Percentiles rank a stretch among this genome's conserved stretches.
These are phyloP conservation scores for Fusarium robinianum DNA, from an alignment of 2,329 filamentous ascomycete genomes.

Conservation along the genomic window DNA sequence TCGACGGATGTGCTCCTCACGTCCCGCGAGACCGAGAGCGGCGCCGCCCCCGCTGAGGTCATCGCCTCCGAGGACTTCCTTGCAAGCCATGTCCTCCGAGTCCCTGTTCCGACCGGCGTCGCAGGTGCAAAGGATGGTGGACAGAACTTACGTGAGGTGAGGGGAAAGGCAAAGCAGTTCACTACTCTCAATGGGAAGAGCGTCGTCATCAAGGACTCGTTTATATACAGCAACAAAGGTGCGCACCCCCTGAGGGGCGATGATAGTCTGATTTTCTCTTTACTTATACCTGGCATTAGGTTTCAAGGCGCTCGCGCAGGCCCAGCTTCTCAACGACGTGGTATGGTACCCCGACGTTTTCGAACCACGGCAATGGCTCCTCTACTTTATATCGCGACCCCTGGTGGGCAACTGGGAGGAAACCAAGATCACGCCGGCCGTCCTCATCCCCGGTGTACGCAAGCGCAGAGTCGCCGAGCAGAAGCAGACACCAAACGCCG, in stretches of 20 bases:
- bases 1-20: constrained; percentile 90
- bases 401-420: constrained; percentile 84
- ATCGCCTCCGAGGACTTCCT: constrained; percentile 92
- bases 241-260: constrained; percentile 11
- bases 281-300: constrained; percentile 55
- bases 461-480: constrained; percentile 46
- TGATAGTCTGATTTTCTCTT: not conserved
- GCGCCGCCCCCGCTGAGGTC: constrained; percentile 75
- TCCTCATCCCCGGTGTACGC: constrained; percentile 54
- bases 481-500: constrained; percentile 43
- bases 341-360: constrained; percentile 89
- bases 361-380: constrained; percentile 90
- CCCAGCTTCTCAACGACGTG: constrained; percentile 80
- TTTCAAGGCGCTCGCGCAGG: constrained; percentile 89
- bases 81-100: constrained; percentile 91
- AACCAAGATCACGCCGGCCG: constrained; percentile 69
- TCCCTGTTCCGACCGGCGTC: constrained; percentile 61
- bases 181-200: constrained; percentile 90
- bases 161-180: constrained; percentile 93
- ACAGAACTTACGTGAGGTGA: constrained; percentile 77
- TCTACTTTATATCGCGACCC: constrained; percentile 94
- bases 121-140: constrained; percentile 59
- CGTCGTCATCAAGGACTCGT: constrained; percentile 90
- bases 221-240: constrained; percentile 97
- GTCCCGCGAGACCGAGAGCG: constrained; percentile 84